Conservation (phyloP, 2,329 filamentous ascomycete species). For the Aspergillus carbonarius region DNA sequence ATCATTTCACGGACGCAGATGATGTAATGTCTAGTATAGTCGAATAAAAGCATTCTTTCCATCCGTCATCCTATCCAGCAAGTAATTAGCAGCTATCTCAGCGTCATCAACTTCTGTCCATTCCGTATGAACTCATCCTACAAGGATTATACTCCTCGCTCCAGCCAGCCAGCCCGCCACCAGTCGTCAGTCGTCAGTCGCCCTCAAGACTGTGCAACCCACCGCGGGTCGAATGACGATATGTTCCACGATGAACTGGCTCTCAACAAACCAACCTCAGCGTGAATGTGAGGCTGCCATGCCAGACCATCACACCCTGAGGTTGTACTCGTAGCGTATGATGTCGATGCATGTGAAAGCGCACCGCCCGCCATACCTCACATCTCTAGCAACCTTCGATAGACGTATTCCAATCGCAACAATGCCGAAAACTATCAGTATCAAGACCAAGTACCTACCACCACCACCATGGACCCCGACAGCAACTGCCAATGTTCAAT, state of each 20-base stretch:
- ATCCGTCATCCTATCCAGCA: no score
- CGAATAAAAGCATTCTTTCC: no score
- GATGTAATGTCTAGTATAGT: conserved; percentile 2
- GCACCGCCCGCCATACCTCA: no score
- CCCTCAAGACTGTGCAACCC: conserved; percentile 16
- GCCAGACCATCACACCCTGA: conserved; percentile 8
- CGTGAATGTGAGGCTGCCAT: conserved; percentile 19
- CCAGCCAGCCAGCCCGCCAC: not conserved
- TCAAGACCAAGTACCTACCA: not conserved
- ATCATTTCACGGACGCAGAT: conserved; percentile 32
- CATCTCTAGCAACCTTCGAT: no score
- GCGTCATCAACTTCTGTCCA: no score
- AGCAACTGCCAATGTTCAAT: conserved; percentile 25
- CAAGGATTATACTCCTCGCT: not conserved
- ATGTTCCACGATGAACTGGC: conserved; percentile 19
- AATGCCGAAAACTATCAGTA: not conserved
- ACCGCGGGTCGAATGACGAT: conserved; percentile 11
- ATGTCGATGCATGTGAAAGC: conserved; percentile 13
- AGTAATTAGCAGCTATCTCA: no score
- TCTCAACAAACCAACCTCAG: conserved; percentile 8
- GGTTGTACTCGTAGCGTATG: not conserved
- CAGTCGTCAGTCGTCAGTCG: not conserved
- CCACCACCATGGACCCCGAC: conserved; percentile 9
- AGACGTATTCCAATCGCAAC: not conserved
- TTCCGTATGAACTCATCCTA: no score